Evolutionary conservation across 2,329 filamentous ascomycete species (phyloP).

Genomic region (Ophiostoma triangulosporum): DNA sequence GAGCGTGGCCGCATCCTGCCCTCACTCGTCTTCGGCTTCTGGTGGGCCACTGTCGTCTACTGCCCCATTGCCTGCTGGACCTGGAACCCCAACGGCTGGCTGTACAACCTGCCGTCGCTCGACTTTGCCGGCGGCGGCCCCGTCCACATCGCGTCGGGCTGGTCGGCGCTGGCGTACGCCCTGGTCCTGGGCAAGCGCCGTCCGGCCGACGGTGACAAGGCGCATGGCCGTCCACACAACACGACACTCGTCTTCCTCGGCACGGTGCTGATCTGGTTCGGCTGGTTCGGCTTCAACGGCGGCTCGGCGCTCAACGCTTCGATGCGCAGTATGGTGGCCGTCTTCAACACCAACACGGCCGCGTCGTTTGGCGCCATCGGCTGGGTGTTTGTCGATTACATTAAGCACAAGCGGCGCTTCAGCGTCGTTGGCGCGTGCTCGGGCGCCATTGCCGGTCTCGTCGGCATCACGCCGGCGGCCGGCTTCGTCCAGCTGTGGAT

Average conservation of each 20-base stretch:
- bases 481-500: conserved; percentile 62
- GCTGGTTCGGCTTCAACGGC: conserved; percentile 95
- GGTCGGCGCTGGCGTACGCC: conserved; percentile 58
- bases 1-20: conserved; percentile 49
- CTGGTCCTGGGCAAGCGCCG: conserved; percentile 58
- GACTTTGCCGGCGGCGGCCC: conserved; percentile 66
- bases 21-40: conserved; percentile 53
- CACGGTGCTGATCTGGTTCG: conserved; percentile 73
- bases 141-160: conserved; percentile 61
- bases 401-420: conserved; percentile 83
- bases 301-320: conserved; percentile 71
- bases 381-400: conserved; percentile 75
- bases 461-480: conserved; percentile 74
- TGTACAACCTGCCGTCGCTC: conserved; percentile 52
- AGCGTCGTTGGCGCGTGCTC: conserved; percentile 90
- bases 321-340: conserved; percentile 78
- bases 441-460: conserved; percentile 72
- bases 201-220: conserved; percentile 34
- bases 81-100: conserved; percentile 63
- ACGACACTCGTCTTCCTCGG: conserved; percentile 61
- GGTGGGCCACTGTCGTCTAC: conserved; percentile 60
- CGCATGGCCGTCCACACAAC: conserved; percentile 55
- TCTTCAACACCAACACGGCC: conserved; percentile 75
- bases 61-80: conserved; percentile 66
- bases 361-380: conserved; percentile 70